Base-by-base conservation (phyloP, 306 rosid genomes). In the Parietaria judaica region DNA sequence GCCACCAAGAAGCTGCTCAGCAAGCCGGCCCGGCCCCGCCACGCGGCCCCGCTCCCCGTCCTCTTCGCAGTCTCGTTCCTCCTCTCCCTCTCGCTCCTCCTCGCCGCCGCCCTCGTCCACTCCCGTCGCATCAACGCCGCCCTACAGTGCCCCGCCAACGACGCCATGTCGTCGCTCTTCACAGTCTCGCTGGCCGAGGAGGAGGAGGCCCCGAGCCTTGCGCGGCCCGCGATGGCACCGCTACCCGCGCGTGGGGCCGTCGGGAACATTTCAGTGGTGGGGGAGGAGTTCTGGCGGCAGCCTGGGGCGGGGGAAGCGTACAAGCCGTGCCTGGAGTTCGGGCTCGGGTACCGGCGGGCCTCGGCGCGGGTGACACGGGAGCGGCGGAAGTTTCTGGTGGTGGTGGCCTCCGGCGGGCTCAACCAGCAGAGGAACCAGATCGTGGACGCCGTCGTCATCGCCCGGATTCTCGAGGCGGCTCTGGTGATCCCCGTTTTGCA, bases 361-460 rank as follows among this genome's bases (percentile, higher is more conserved):
- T 79, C 84, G 0, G 50, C 43, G 0, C 11, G 14, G 63, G 65
- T 79, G 59, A 64, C 80, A 1, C 60, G 71, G 67, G 82, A 76
- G 78, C 79, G 68, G 49, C 73, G 68, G 62, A 76, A 80, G 74
- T 79, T 76, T 62, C 69, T 82, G 57, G 60, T 82, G 70, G 84
- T 79, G 66, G 79, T 76, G 70, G 84, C 74, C 34, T 71, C 84
- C 0, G 88, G 88, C 7, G 88, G 88, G 31, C 17, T 82, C 51
- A 82, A 82, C 56, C 88, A 82, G 72, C 88, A 79, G 74, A 82
- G 82, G 51, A 82, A 82, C 56, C 82, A 79, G 66, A 82, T 79
- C 63, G 74, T 74, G 36, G 88, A 83, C 49, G 88, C 84, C 8
- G 84, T 83, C 56, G 84, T 79, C 6, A 71, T 83, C 36, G 88